These are phyloP conservation scores for Beauveria sp. DNA, from an alignment of 2,329 filamentous ascomycete species.

Conservation along the genomic window DNA sequence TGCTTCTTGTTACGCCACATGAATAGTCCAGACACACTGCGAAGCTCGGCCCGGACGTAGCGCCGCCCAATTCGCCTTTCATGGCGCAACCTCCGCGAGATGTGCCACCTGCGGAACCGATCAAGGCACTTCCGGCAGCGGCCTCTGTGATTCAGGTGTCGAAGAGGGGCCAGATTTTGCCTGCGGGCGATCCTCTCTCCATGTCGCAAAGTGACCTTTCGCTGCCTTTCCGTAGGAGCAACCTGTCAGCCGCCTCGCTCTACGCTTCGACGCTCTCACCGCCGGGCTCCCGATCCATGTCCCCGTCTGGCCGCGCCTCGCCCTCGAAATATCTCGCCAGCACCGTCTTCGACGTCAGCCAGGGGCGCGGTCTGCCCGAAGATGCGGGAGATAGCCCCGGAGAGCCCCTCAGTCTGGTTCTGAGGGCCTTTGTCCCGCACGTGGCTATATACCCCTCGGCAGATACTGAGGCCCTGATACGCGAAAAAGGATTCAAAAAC, in stretches of 20 bases:
- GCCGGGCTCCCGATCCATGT: conserved; percentile 59
- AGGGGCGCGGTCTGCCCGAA: conserved; percentile 37
- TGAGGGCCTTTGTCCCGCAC: conserved; percentile 82
- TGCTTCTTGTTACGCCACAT: conserved; percentile 15
- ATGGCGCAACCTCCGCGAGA: conserved; percentile 64
- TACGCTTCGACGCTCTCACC: conserved; percentile 62
- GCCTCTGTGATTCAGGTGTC: conserved; percentile 51
- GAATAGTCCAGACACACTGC: conserved; percentile 2
- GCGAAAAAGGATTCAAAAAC: conserved; percentile 74
- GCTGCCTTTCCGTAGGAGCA: conserved; percentile 46
- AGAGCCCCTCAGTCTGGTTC: conserved; percentile 58
- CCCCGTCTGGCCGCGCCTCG: conserved; percentile 54
- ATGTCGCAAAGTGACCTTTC: conserved; percentile 45
- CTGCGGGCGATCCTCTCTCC: conserved; percentile 39
- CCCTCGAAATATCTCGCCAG: conserved; percentile 49
- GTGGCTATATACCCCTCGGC: conserved; percentile 80
- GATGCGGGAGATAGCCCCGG: conserved; percentile 37
- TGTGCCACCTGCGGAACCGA: conserved; percentile 56
- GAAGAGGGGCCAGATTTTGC: conserved; percentile 53
- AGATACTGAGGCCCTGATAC: conserved; percentile 74
- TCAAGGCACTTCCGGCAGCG: conserved; percentile 62
- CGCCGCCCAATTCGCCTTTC: conserved; percentile 30
- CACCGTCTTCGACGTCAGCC: conserved; percentile 47
- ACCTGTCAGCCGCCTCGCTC: conserved; percentile 52
- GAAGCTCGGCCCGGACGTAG: conserved; percentile 13